These are phyloP conservation scores for Chrysoporthe deuterocubensis DNA, from an alignment of 2,329 filamentous ascomycete genomes.

Conservation along the genomic window DNA sequence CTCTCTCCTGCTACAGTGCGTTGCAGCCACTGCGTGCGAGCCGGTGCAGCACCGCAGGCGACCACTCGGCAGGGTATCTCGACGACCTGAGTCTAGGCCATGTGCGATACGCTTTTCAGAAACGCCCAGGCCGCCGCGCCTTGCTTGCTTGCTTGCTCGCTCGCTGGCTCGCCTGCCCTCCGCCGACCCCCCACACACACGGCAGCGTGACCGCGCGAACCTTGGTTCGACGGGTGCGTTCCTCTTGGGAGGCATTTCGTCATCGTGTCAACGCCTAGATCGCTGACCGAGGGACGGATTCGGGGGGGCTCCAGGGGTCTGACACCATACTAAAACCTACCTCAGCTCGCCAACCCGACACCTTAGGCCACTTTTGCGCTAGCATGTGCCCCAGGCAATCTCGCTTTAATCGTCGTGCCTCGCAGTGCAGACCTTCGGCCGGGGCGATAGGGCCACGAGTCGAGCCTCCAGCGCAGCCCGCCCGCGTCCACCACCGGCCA, in stretches of 20 bases:
- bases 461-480: not conserved
- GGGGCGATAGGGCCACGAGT: not conserved
- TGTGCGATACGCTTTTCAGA: conserved; percentile 2
- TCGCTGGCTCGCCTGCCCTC: not conserved
- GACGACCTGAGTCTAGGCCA: not conserved
- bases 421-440: not conserved
- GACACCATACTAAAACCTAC: conserved; percentile 9
- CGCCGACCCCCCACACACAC: not conserved
- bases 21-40: conserved; percentile 2
- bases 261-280: conserved; percentile 17
- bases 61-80: not conserved
- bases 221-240: too few relatives aligned
- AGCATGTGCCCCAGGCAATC: conserved; percentile 12
- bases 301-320: conserved; percentile 1
- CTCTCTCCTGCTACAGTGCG: not conserved
- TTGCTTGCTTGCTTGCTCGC: not conserved
- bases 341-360: conserved; percentile 4
- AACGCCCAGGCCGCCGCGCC: not conserved
- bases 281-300: conserved; percentile 27
- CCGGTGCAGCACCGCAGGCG: not conserved
- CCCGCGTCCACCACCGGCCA: not conserved
- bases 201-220: not conserved
- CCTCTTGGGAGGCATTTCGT: conserved; percentile 4
- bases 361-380: conserved; percentile 5
- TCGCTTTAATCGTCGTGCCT: conserved; percentile 4